Evolutionary conservation across 495 filamentous ascomycete genomes (phyloP).

Genomic region (Lepraria neglecta): DNA sequence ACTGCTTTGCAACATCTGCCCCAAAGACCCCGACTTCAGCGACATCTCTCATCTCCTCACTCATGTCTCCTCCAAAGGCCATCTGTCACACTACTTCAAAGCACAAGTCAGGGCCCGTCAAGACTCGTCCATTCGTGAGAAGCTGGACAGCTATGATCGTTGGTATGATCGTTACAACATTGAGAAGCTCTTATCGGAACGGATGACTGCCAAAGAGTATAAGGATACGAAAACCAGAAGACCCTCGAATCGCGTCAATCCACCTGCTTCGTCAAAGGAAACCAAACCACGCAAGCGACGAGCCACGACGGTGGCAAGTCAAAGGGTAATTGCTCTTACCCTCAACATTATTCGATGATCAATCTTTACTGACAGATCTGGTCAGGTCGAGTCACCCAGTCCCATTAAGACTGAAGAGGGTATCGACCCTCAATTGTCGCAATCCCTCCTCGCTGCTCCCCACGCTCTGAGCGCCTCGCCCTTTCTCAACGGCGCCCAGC

Average conservation of each 20-base stretch:
- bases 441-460: neutral
- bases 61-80: constrained; percentile 78
- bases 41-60: constrained; percentile 85
- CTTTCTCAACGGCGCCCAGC: neutral
- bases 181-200: constrained; percentile 58
- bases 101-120: constrained; percentile 56
- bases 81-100: constrained; percentile 69
- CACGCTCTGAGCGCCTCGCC: constrained; percentile 1
- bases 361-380: neutral
- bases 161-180: constrained; percentile 67
- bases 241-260: neutral
- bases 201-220: constrained; percentile 64
- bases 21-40: constrained; percentile 69
- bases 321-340: neutral
- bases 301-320: neutral
- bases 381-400: neutral
- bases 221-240: constrained; percentile 38
- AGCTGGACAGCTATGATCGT: constrained; percentile 54
- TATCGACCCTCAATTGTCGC: constrained; percentile 26
- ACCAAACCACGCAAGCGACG: constrained; percentile 8
- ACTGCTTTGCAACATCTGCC: constrained; percentile 73
- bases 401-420: constrained; percentile 14
- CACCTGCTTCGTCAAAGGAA: neutral
- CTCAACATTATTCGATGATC: neutral
- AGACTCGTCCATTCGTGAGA: constrained; percentile 44